Evolutionary conservation across 345 rosid species (phyloP).

Genomic region (Salix udensis): DNA sequence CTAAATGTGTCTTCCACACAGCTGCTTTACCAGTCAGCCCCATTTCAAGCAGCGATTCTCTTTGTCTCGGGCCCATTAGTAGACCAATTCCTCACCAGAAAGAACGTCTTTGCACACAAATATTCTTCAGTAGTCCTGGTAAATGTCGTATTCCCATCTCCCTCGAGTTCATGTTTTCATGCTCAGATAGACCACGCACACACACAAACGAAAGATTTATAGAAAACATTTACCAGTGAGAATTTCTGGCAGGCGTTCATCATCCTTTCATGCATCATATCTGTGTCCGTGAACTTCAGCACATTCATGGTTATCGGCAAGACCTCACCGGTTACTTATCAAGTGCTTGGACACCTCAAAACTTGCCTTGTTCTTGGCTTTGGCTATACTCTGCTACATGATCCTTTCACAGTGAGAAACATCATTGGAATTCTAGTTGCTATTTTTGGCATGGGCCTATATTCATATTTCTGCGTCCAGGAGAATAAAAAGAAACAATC

Average conservation of each 20-base stretch:
- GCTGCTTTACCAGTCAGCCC: constrained; percentile 93
- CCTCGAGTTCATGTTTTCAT: background rate
- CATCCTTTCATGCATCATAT: constrained; percentile 71
- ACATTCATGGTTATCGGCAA: constrained; percentile 97
- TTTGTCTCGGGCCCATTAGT: constrained; percentile 94
- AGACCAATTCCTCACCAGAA: constrained; percentile 77
- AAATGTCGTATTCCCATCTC: background rate
- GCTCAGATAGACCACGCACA: no score
- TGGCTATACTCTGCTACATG: constrained; percentile 85
- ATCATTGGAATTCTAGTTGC: constrained; percentile 79
- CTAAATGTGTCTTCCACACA: constrained; percentile 92
- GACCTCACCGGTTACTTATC: constrained; percentile 96
- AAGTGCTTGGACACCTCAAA: constrained; percentile 95
- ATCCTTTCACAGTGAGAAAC: constrained; percentile 85
- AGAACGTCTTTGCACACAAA: constrained; percentile 75
- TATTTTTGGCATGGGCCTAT: constrained; percentile 82
- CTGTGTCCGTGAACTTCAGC: constrained; percentile 97
- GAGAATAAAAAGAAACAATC: constrained; percentile 79
- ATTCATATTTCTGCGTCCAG: constrained; percentile 80
- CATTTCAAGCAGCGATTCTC: constrained; percentile 95
- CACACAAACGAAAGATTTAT: background rate
- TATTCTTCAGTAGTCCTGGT: constrained; percentile 82
- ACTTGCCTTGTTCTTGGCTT: constrained; percentile 88
- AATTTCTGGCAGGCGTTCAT: constrained; percentile 60
- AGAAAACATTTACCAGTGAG: no score